phyloP scores from a whole-genome alignment of 2,329 filamentous ascomycete genomes.

The Hypoxylon sp. region DNA sequence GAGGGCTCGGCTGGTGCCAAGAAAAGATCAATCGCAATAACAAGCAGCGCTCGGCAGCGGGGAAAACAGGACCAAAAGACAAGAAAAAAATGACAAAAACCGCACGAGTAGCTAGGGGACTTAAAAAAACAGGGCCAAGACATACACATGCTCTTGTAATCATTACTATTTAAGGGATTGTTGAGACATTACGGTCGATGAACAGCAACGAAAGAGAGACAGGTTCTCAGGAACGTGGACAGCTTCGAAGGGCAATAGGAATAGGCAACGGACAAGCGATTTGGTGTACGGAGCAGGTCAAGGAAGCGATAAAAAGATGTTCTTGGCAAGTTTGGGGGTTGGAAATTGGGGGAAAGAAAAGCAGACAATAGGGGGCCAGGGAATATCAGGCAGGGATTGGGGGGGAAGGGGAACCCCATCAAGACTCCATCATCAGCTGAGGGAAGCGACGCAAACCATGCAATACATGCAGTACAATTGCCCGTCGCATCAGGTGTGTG shows the following conservation, averaged over 20 bases:
- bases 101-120: slow-evolving; percentile 11
- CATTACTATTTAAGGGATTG: slow-evolving; percentile 50
- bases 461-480: slow-evolving; percentile 15
- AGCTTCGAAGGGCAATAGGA: slow-evolving; percentile 18
- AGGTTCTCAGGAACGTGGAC: slow-evolving; percentile 35
- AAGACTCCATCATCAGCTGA: slow-evolving; percentile 37
- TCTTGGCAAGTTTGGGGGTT: slow-evolving; percentile 54
- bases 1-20: slow-evolving; percentile 54
- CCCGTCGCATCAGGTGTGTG: slow-evolving; percentile 28
- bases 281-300: slow-evolving; percentile 32
- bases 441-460: slow-evolving; percentile 14
- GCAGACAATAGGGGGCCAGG: slow-evolving; percentile 40
- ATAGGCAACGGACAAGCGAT: slow-evolving; percentile 6
- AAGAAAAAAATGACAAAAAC: slow-evolving; percentile 31
- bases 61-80: slow-evolving; percentile 30
- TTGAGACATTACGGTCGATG: slow-evolving; percentile 50
- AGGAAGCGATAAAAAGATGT: slow-evolving; percentile 50
- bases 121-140: slow-evolving; percentile 38
- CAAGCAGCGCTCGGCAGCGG: slow-evolving; percentile 44
- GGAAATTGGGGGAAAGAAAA: slow-evolving; percentile 49
- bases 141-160: slow-evolving; percentile 55
- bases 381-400: slow-evolving; percentile 34
- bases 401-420: slow-evolving; percentile 4
- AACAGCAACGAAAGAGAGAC: slow-evolving; percentile 33
- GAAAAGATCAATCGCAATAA: slow-evolving; percentile 46